phyloP scores from a whole-genome alignment of 768 basidiomycete genomes.

The Terana coerulea region DNA sequence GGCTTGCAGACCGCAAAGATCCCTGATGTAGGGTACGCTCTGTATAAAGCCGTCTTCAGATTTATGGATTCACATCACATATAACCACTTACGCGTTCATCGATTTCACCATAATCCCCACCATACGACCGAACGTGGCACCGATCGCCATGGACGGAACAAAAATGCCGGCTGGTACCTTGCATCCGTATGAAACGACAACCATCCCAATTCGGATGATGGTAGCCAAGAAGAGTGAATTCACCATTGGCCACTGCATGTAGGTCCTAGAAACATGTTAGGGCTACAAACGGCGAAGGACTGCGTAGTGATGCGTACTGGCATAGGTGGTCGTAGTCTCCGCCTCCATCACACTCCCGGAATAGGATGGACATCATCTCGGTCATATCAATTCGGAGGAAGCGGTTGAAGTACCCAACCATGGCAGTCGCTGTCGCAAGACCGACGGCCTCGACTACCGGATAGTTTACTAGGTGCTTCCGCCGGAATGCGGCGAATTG shows the following conservation, averaged over 20 bases:
- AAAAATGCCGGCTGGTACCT: constrained; percentile 97
- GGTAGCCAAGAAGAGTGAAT: constrained; percentile 88
- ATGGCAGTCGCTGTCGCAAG: constrained; percentile 88
- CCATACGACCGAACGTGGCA: constrained; percentile 94
- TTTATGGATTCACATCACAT: too few relatives aligned
- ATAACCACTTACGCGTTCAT: constrained; percentile 61
- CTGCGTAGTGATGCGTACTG: constrained; percentile 58
- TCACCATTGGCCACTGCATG: constrained; percentile 92
- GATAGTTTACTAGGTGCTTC: constrained; percentile 81
- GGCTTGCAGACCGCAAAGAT: constrained; percentile 90
- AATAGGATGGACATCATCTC: constrained; percentile 94
- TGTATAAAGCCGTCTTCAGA: too few relatives aligned
- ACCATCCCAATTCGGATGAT: constrained; percentile 84
- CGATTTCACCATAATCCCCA: constrained; percentile 95
- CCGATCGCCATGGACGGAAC: constrained; percentile 99
- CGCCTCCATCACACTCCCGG: constrained; percentile 91
- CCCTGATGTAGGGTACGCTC: constrained; percentile 77
- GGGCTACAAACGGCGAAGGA: constrained; percentile 1
- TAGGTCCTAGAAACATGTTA: constrained; percentile 52
- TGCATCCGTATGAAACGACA: constrained; percentile 91
- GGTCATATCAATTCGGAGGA: constrained; percentile 96
- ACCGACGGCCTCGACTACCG: constrained; percentile 83
- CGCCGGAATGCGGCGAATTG: constrained; percentile 93
- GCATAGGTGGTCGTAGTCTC: constrained; percentile 89
- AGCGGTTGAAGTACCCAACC: constrained; percentile 92